Evolutionary conservation across 2,329 filamentous ascomycete species (phyloP).

Genomic region (Raffaelea albimanens): DNA sequence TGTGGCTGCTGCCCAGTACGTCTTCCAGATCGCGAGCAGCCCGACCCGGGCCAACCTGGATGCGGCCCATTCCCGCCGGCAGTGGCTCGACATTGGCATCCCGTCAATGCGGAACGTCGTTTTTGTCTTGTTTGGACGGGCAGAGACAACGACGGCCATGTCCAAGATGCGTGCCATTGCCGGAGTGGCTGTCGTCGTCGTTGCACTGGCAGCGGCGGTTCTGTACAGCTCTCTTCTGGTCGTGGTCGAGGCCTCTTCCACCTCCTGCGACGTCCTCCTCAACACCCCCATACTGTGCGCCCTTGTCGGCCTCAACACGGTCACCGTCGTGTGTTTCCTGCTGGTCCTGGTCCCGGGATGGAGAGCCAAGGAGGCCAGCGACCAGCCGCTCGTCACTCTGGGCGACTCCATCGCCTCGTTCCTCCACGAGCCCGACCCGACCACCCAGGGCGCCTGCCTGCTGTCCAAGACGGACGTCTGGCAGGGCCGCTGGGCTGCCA

Average conservation of each 20-base stretch:
- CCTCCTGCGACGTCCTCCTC: constrained; percentile 29
- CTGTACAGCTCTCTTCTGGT: constrained; percentile 14
- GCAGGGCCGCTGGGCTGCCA: constrained; percentile 31
- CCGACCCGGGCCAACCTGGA: constrained; percentile 40
- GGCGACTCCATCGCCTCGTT: constrained; percentile 44
- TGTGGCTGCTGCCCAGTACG: constrained; percentile 41
- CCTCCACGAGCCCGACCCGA: constrained; percentile 32
- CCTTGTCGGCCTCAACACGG: constrained; percentile 31
- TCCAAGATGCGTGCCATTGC: background rate
- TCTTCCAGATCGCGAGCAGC: constrained; percentile 43
- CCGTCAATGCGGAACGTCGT: constrained; percentile 40
- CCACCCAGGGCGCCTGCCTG: constrained; percentile 31
- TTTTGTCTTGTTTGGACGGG: constrained; percentile 23
- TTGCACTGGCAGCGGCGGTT: constrained; percentile 1
- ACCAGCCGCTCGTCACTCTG: constrained; percentile 32
- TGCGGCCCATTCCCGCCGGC: constrained; percentile 32
- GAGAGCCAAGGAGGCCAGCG: constrained; percentile 15
- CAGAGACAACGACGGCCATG: background rate
- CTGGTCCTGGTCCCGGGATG: constrained; percentile 13
- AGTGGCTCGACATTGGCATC: constrained; percentile 45
- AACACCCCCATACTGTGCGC: constrained; percentile 33
- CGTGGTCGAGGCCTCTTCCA: constrained; percentile 10
- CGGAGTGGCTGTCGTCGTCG: background rate
- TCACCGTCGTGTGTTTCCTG: constrained; percentile 20
- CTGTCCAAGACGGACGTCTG: constrained; percentile 36